phyloP scores from a whole-genome alignment of 345 rosid genomes.

The Aethionema arabicum region DNA sequence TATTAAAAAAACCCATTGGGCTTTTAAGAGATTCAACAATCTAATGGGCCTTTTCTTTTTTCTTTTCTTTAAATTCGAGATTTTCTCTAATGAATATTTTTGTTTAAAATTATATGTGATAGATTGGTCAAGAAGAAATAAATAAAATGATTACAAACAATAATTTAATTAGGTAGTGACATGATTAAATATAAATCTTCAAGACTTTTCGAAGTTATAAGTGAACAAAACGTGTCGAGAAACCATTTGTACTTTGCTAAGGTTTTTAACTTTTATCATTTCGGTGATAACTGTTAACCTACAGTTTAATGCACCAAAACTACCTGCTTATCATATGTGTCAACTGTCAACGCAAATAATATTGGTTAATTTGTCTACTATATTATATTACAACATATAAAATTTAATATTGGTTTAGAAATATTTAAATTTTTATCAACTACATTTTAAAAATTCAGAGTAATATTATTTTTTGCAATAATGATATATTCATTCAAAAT shows the following conservation, averaged over 20 bases:
- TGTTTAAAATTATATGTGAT: neutral
- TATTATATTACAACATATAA: too few relatives aligned
- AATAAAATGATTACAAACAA: neutral
- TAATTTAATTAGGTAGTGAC: neutral
- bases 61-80: neutral
- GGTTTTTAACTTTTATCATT: neutral
- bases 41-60: constrained; percentile 1
- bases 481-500: too few relatives aligned
- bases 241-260: neutral
- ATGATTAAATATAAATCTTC: neutral
- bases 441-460: too few relatives aligned
- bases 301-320: neutral
- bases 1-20: constrained; percentile 11
- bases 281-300: neutral
- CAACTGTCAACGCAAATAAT: too few relatives aligned
- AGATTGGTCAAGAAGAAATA: neutral
- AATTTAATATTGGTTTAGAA: too few relatives aligned
- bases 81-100: too few relatives aligned
- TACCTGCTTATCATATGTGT: too few relatives aligned
- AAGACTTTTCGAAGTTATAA: neutral
- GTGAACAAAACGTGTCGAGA: neutral
- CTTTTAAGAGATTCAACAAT: neutral
- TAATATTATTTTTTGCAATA: too few relatives aligned
- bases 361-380: too few relatives aligned
- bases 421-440: too few relatives aligned